These are phyloP conservation scores for Mallotus japonicus DNA, from an alignment of 441 rosid species.

Conservation along the genomic window DNA sequence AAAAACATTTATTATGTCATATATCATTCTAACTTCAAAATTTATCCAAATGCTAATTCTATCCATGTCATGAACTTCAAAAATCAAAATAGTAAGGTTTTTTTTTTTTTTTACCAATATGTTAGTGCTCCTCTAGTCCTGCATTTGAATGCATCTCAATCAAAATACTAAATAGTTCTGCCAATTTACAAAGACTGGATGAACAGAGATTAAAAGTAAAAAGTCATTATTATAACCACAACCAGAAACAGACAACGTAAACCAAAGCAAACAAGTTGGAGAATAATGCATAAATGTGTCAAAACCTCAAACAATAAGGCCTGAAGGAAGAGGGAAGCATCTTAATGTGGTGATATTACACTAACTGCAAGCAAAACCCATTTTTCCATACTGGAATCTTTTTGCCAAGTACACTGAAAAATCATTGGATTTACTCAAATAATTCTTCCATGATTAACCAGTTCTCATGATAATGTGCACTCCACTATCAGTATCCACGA, in stretches of 20 bases:
- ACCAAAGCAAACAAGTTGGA: constrained; percentile 5
- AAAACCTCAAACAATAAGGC: neutral
- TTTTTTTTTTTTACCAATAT: too few relatives aligned
- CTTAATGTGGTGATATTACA: neutral
- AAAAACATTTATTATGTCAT: too few relatives aligned
- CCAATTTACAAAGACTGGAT: too few relatives aligned
- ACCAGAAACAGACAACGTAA: neutral
- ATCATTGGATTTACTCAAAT: constrained; percentile 2
- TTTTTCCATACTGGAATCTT: constrained; percentile 10
- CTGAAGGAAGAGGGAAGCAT: constrained; percentile 3
- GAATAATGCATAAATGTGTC: neutral
- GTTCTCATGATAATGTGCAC: constrained; percentile 90
- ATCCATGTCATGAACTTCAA: too few relatives aligned
- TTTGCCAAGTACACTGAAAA: constrained; percentile 8
- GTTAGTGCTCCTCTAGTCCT: too few relatives aligned
- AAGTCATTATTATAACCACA: constrained; percentile 19
- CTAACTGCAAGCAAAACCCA: constrained; percentile 11
- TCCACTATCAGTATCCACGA: constrained; percentile 94
- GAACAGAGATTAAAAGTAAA: neutral
- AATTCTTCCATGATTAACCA: constrained; percentile 38
- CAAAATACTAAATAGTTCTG: neutral
- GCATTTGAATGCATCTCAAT: neutral
- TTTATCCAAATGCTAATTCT: too few relatives aligned
- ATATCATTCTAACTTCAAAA: too few relatives aligned
- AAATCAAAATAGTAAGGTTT: too few relatives aligned